Conservation (phyloP, 305 asterid species). For the Caryopteris hybrid region DNA sequence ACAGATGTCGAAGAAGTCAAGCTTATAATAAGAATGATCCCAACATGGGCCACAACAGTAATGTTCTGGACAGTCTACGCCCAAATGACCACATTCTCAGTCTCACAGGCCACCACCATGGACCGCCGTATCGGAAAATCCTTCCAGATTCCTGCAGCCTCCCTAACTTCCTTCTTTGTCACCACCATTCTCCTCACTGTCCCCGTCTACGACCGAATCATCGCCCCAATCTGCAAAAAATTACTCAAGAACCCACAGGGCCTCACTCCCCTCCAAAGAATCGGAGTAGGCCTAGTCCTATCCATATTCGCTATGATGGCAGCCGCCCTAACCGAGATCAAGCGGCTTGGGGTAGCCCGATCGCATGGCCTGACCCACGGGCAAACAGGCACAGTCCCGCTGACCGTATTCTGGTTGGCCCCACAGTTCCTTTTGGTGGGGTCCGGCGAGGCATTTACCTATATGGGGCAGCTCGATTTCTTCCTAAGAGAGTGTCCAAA, state of each 20-base stretch:
- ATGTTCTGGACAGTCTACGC: conserved; percentile 82
- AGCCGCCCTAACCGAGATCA: conserved; percentile 53
- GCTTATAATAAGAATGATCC: conserved; percentile 62
- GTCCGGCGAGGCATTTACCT: conserved; percentile 82
- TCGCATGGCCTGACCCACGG: conserved; percentile 31
- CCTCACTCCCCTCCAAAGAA: conserved; percentile 63
- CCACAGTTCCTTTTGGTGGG: conserved; percentile 62
- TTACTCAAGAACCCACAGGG: conserved; percentile 49
- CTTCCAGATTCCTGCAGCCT: conserved; percentile 73
- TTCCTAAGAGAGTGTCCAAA: conserved; percentile 72
- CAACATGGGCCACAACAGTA: conserved; percentile 85
- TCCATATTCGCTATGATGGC: conserved; percentile 60
- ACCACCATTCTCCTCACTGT: conserved; percentile 59
- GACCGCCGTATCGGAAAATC: conserved; percentile 48
- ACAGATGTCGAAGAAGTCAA: conserved; percentile 94
- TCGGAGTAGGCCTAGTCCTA: conserved; percentile 50
- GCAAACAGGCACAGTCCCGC: conserved; percentile 19
- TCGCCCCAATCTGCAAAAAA: conserved; percentile 41
- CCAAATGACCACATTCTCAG: conserved; percentile 87
- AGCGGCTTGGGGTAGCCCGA: conserved; percentile 37
- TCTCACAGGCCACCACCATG: conserved; percentile 77
- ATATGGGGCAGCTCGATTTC: conserved; percentile 86
- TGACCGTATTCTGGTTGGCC: conserved; percentile 61
- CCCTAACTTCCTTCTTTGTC: conserved; percentile 72
- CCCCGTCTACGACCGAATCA: conserved; percentile 49